phyloP scores from a whole-genome alignment of 192 early-diverging fungal genomes.

The Gigaspora rosea region DNA sequence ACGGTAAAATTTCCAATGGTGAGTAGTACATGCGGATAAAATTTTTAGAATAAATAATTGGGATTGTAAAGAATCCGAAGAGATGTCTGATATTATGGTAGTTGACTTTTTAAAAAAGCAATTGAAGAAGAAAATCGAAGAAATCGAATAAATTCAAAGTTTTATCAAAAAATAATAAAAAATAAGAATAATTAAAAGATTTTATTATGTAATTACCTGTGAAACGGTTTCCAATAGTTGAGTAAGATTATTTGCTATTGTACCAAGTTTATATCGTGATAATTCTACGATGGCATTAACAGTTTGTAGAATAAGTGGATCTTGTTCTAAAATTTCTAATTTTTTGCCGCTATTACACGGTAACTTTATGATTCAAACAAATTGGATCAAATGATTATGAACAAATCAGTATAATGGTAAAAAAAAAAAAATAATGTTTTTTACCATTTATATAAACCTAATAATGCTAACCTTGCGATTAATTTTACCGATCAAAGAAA shows the following conservation, averaged over 20 bases:
- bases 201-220: conserved; percentile 53
- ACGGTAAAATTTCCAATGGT: conserved; percentile 79
- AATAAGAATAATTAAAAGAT: neutral
- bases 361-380: conserved; percentile 44
- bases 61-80: conserved; percentile 75
- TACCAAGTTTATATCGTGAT: conserved; percentile 71
- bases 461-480: conserved; percentile 34
- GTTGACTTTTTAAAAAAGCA: too few species aligned
- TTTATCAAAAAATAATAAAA: too few species aligned
- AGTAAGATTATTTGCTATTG: conserved; percentile 68
- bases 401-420: neutral
- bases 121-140: conserved; percentile 31
- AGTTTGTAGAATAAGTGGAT: conserved; percentile 79
- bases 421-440: too few species aligned
- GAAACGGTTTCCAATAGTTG: conserved; percentile 74
- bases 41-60: conserved; percentile 84
- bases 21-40: conserved; percentile 81
- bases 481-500: conserved; percentile 44
- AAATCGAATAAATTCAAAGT: too few species aligned
- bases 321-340: conserved; percentile 66
- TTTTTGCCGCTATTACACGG: conserved; percentile 71
- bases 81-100: conserved; percentile 28
- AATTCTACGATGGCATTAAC: conserved; percentile 75
- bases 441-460: too few species aligned
- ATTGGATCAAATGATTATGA: neutral